Percentiles rank a stretch among this genome's conserved stretches.
Conservation (phyloP, 495 filamentous ascomycete species). For the Xylaria flabelliformis region DNA sequence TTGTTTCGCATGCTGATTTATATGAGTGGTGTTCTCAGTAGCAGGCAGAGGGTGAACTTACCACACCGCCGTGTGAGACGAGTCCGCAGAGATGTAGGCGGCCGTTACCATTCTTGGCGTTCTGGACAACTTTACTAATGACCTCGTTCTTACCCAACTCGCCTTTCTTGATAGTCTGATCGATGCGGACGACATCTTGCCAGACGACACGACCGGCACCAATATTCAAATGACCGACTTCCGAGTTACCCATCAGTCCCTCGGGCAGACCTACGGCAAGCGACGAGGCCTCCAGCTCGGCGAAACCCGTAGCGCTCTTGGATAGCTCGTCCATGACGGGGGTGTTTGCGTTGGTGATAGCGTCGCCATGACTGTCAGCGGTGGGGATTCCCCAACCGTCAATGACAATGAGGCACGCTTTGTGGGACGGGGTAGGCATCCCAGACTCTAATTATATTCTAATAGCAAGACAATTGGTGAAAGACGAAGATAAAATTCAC, state of each 20-base stretch:
- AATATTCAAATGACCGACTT: slow-evolving; percentile 98
- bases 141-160: slow-evolving; percentile 79
- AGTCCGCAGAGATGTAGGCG: slow-evolving; percentile 90
- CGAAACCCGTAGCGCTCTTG: slow-evolving; percentile 76
- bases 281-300: slow-evolving; percentile 92
- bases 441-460: slow-evolving; percentile 36
- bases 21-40: slow-evolving; percentile 25
- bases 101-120: slow-evolving; percentile 87
- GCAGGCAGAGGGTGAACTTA: slow-evolving; percentile 42
- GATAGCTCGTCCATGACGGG: slow-evolving; percentile 88
- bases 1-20: slow-evolving; percentile 82
- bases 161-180: slow-evolving; percentile 89
- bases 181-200: slow-evolving; percentile 99
- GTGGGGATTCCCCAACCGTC: slow-evolving; percentile 96
- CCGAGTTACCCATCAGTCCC: slow-evolving; percentile 97
- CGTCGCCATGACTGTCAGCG: slow-evolving; percentile 85
- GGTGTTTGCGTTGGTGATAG: slow-evolving; percentile 89
- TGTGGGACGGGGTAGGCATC: slow-evolving; percentile 86
- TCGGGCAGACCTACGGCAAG: slow-evolving; percentile 94
- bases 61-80: slow-evolving; percentile 92
- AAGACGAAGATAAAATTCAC: slow-evolving; percentile 23
- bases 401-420: slow-evolving; percentile 95
- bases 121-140: slow-evolving; percentile 76
- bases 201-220: slow-evolving; percentile 97
- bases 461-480: slow-evolving; percentile 39